Evolutionary conservation across 2,329 filamentous ascomycete genomes (phyloP).

Genomic region (Ambrosiella cleistominuta): DNA sequence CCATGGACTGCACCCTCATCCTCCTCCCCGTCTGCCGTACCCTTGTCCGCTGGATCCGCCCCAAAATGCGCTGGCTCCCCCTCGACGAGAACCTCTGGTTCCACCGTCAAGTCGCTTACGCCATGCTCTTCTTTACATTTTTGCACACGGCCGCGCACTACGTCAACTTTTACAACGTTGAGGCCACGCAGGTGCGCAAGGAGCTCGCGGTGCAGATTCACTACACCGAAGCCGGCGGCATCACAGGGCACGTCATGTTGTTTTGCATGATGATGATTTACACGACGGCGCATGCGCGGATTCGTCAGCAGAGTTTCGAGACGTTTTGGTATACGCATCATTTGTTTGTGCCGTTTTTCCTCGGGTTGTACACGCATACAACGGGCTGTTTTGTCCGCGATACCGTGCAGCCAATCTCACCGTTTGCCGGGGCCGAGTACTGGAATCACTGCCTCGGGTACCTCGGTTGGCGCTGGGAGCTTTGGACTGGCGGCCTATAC

Average conservation of each 20-base stretch:
- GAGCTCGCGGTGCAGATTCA: slow-evolving; percentile 77
- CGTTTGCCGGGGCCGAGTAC: slow-evolving; percentile 65
- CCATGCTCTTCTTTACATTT: slow-evolving; percentile 65
- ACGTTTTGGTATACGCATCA: slow-evolving; percentile 99
- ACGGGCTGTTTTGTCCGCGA: slow-evolving; percentile 94
- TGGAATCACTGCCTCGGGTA: slow-evolving; percentile 93
- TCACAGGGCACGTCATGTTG: slow-evolving; percentile 94
- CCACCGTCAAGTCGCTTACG: slow-evolving; percentile 84
- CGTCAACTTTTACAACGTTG: slow-evolving; percentile 97
- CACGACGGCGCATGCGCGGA: slow-evolving; percentile 81
- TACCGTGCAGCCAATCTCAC: slow-evolving; percentile 51
- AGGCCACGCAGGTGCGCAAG: slow-evolving; percentile 64
- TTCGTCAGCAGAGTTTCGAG: slow-evolving; percentile 92
- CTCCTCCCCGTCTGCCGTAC: slow-evolving; percentile 90
- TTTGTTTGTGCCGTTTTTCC: slow-evolving; percentile 88
- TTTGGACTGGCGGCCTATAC: slow-evolving; percentile 72
- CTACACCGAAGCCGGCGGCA: slow-evolving; percentile 72
- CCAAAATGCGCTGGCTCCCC: slow-evolving; percentile 73
- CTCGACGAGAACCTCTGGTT: slow-evolving; percentile 97
- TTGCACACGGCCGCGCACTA: slow-evolving; percentile 72
- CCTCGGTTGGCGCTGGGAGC: slow-evolving; percentile 92
- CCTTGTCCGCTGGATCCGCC: slow-evolving; percentile 64
- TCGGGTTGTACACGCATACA: slow-evolving; percentile 89
- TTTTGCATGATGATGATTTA: slow-evolving; percentile 99
- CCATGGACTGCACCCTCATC: slow-evolving; percentile 72